Evolutionary conservation across 192 early-diverging fungal genomes (phyloP).

Genomic region (Backusella australiensis): DNA sequence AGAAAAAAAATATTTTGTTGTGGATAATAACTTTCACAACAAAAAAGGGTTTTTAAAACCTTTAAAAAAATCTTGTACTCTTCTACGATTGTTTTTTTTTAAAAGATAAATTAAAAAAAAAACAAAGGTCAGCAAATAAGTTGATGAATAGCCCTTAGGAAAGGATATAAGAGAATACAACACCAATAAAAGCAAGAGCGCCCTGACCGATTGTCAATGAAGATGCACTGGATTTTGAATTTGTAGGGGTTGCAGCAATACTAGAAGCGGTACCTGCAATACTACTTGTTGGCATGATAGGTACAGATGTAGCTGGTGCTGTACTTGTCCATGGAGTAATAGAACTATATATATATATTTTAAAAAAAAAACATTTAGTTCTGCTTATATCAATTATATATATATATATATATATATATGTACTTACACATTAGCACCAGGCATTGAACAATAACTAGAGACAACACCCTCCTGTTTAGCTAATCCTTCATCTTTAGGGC

Average conservation of each 20-base stretch:
- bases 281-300: constrained; percentile 11
- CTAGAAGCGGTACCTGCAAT: not conserved
- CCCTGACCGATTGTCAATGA: constrained; percentile 12
- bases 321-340: constrained; percentile 17
- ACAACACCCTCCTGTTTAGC: constrained; percentile 10
- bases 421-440: constrained; percentile 27
- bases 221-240: constrained; percentile 11
- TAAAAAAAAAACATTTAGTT: not conserved
- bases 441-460: constrained; percentile 15
- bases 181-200: not conserved
- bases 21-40: not conserved
- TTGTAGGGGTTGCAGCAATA: constrained; percentile 8
- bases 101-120: not conserved
- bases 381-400: not conserved
- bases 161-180: not conserved
- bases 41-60: not conserved
- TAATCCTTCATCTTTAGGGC: constrained; percentile 20
- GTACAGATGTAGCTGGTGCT: constrained; percentile 5
- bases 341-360: not conserved
- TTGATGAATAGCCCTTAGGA: not conserved
- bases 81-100: not conserved
- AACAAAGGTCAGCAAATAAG: not conserved
- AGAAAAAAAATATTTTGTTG: not conserved
- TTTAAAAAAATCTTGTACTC: constrained; percentile 3
- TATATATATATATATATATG: no score